Conservation (phyloP, 2,329 filamentous ascomycete species). For the Metarhizium anisopliae region DNA sequence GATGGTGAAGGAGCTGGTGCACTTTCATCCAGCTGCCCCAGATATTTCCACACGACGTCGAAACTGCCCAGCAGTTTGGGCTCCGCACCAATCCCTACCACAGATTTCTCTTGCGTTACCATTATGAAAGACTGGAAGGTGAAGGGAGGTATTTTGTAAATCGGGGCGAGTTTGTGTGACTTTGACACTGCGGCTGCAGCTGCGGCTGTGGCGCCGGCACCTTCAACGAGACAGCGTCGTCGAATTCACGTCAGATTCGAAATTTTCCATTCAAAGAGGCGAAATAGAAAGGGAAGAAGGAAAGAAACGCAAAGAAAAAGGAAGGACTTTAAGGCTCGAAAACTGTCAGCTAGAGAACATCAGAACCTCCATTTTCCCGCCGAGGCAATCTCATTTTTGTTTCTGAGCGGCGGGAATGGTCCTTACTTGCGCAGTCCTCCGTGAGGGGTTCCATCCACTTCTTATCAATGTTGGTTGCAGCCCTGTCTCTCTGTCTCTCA, state of each 20-base stretch:
- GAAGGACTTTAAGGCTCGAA: no score
- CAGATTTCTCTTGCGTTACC: neutral
- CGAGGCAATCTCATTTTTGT: no score
- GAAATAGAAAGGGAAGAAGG: no score
- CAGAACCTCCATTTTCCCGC: no score
- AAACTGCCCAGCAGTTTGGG: neutral
- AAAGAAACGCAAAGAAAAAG: no score
- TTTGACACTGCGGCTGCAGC: neutral
- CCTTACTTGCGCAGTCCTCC: no score
- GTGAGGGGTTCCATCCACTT: no score
- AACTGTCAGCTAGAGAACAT: no score
- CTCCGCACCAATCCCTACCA: neutral
- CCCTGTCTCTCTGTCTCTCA: neutral
- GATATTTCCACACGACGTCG: neutral
- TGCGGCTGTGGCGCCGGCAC: no score
- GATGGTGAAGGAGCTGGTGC: neutral
- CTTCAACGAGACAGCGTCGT: neutral
- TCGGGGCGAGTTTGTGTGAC: neutral
- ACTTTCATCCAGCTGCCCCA: neutral
- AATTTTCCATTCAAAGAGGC: no score
- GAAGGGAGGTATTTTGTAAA: neutral
- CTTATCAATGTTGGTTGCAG: neutral
- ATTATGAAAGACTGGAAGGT: neutral
- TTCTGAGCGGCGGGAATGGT: no score
- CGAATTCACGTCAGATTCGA: neutral